Conservation (phyloP, 306 rosid genomes). For the Trichosanthes cucumerina region DNA sequence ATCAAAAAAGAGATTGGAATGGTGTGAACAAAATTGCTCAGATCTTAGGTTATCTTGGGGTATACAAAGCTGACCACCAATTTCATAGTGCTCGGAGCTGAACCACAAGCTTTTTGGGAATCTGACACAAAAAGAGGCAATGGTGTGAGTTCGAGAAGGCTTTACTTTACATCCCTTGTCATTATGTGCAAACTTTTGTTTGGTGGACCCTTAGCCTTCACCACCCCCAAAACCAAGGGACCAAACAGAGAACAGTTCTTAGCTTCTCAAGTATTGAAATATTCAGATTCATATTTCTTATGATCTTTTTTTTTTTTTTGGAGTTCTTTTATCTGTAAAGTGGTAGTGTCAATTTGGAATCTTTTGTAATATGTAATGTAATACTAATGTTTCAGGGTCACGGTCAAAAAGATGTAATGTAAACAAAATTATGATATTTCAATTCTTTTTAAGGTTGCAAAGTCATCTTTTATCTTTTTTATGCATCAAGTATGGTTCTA, state of each 20-base stretch:
- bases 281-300: background rate
- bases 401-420: background rate
- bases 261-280: background rate
- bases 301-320: background rate
- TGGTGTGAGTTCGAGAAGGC: background rate
- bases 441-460: too few species aligned
- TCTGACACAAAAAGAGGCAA: background rate
- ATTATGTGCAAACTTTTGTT: background rate
- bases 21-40: background rate
- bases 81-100: background rate
- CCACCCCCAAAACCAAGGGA: background rate
- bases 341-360: background rate
- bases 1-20: background rate
- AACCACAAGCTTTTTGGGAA: background rate
- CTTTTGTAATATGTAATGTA: background rate
- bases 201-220: background rate
- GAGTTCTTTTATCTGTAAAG: background rate
- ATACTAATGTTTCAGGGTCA: background rate
- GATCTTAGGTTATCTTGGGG: background rate
- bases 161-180: background rate
- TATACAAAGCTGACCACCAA: background rate
- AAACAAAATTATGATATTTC: too few species aligned
- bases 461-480: too few species aligned
- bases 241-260: background rate
- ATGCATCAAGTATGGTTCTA: background rate